Conservation (phyloP, 2,329 filamentous ascomycete species). For the Venturia oleaginea region DNA sequence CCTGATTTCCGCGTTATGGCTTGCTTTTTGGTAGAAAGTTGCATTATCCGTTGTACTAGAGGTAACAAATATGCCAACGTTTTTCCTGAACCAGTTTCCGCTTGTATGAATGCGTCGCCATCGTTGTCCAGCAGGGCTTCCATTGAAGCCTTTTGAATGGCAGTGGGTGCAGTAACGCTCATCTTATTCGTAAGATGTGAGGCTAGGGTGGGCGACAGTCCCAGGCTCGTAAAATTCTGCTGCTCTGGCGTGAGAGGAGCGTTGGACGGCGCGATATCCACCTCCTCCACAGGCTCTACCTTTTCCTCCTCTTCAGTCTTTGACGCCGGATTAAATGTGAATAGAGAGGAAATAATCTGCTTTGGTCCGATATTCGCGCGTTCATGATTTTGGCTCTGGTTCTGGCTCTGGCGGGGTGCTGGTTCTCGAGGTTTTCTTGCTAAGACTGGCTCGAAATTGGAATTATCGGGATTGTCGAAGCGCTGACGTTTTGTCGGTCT, state of each 20-base stretch:
- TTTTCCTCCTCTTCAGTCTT: conserved; percentile 50
- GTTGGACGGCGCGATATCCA: conserved; percentile 68
- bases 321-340: conserved; percentile 76
- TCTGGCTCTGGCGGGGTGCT: not conserved
- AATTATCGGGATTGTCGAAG: conserved; percentile 5
- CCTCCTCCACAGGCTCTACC: conserved; percentile 31
- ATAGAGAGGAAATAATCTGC: conserved; percentile 80
- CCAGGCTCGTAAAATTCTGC: conserved; percentile 77
- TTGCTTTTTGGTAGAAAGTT: conserved; percentile 41
- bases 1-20: conserved; percentile 60
- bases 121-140: conserved; percentile 70
- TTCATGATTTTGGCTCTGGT: conserved; percentile 2
- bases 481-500: conserved; percentile 9
- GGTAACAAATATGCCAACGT: conserved; percentile 92
- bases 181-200: conserved; percentile 78
- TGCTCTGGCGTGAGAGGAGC: conserved; percentile 78
- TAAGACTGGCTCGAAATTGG: not conserved
- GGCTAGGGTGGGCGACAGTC: conserved; percentile 71
- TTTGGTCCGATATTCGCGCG: conserved; percentile 32
- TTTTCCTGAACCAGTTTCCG: conserved; percentile 95
- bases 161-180: conserved; percentile 80
- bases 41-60: conserved; percentile 79
- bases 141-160: conserved; percentile 86
- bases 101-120: conserved; percentile 89
- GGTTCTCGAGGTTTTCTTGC: not conserved